A percentile compares a stretch with the other conserved stretches of the same genome.
These are phyloP conservation scores for Adansonia digitata DNA, from an alignment of 345 rosid species.

Conservation along the genomic window DNA sequence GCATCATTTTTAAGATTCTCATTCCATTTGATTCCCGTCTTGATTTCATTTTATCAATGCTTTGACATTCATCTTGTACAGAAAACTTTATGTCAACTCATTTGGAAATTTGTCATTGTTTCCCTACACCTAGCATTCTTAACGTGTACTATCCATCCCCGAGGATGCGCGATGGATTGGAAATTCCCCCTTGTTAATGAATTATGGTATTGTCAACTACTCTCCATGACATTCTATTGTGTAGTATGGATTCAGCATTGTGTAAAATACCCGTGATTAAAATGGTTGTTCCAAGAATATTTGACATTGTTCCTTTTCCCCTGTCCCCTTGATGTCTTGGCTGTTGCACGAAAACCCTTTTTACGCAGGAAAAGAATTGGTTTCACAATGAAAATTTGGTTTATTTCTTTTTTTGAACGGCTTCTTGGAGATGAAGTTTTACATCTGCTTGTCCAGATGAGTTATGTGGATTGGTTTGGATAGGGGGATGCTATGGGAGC, in stretches of 20 bases:
- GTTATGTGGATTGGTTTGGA: neutral
- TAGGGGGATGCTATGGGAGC: neutral
- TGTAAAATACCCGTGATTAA: neutral
- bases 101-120: conserved; percentile 25
- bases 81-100: neutral
- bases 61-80: conserved; percentile 22
- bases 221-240: neutral
- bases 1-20: neutral
- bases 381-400: neutral
- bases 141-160: neutral
- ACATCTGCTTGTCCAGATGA: neutral
- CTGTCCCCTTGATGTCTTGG: neutral
- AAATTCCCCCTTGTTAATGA: conserved; percentile 13
- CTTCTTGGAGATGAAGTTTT: neutral
- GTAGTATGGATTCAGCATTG: neutral
- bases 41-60: conserved; percentile 15
- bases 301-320: neutral
- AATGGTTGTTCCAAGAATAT: neutral
- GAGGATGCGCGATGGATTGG: conserved; percentile 13
- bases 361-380: neutral
- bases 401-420: no score
- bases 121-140: conserved; percentile 15
- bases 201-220: conserved; percentile 9
- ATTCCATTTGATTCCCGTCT: conserved; percentile 1
- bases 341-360: neutral